Percentiles rank a stretch among this genome's conserved stretches.
These are phyloP conservation scores for Trypanosoma mega DNA, from an alignment of 208 protist species.

Conservation along the genomic window DNA sequence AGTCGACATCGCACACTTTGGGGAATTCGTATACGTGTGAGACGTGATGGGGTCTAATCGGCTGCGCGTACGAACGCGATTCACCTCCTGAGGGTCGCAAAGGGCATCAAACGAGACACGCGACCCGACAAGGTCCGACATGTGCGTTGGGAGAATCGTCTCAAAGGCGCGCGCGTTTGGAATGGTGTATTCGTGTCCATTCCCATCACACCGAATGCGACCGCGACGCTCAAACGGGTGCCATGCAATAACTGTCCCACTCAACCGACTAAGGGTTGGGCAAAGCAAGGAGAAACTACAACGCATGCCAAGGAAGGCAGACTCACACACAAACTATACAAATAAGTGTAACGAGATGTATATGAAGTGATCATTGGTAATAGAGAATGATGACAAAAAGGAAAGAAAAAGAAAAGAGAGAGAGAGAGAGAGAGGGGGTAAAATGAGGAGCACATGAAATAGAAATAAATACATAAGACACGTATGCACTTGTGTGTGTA, in stretches of 20 bases:
- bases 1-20: neutral
- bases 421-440: too few species aligned
- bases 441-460: too few species aligned
- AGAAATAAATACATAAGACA: too few species aligned
- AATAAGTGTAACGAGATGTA: too few species aligned
- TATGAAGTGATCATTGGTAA: too few species aligned
- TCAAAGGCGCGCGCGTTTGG: constrained; percentile 82
- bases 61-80: constrained; percentile 75
- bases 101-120: constrained; percentile 55
- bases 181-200: constrained; percentile 55
- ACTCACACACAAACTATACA: too few species aligned
- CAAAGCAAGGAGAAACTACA: neutral
- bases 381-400: too few species aligned
- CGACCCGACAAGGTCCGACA: constrained; percentile 63
- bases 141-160: constrained; percentile 74
- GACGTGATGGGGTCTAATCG: constrained; percentile 58
- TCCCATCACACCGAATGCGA: constrained; percentile 47
- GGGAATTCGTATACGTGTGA: constrained; percentile 45
- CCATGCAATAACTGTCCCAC: constrained; percentile 63
- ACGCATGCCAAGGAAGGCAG: constrained; percentile 8
- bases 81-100: constrained; percentile 22
- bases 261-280: neutral
- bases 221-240: constrained; percentile 79
- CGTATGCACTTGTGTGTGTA: too few species aligned
- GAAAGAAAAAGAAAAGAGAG: too few species aligned